A percentile compares a stretch with the other conserved stretches of the same genome.
Conservation (phyloP, 2,329 filamentous ascomycete species). For the Dothideomycetes sp. region DNA sequence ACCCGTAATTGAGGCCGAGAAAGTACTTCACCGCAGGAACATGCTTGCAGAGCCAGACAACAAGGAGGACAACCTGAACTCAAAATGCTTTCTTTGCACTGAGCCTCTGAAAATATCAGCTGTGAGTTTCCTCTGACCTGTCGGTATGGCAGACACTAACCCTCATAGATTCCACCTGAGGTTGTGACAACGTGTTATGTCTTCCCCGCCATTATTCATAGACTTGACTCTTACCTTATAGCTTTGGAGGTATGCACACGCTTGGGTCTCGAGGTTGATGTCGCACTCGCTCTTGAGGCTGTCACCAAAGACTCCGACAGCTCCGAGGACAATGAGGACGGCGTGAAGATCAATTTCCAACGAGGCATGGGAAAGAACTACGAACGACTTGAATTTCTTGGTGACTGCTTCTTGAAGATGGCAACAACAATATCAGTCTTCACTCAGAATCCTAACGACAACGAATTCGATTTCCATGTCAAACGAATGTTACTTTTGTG, state of each 20-base stretch:
- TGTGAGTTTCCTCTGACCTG: constrained; percentile 38
- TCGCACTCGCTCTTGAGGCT: constrained; percentile 70
- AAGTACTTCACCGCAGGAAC: constrained; percentile 70
- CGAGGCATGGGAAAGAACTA: constrained; percentile 89
- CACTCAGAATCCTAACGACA: constrained; percentile 60
- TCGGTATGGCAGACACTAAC: constrained; percentile 2
- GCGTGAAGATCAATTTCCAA: constrained; percentile 62
- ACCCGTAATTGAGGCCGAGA: constrained; percentile 67
- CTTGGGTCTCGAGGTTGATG: constrained; percentile 53
- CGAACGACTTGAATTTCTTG: constrained; percentile 85
- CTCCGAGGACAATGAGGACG: constrained; percentile 54
- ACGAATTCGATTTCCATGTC: constrained; percentile 82
- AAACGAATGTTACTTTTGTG: constrained; percentile 83
- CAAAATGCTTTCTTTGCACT: constrained; percentile 54
- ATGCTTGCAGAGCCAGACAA: constrained; percentile 59
- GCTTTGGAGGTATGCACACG: constrained; percentile 60
- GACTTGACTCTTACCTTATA: constrained; percentile 73
- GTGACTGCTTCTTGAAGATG: constrained; percentile 92
- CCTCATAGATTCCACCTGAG: constrained; percentile 51
- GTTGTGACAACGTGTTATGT: constrained; percentile 63
- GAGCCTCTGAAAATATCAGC: constrained; percentile 67
- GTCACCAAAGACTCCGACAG: constrained; percentile 89
- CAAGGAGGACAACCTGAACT: constrained; percentile 37
- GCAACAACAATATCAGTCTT: constrained; percentile 83
- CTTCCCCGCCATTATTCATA: constrained; percentile 75